phyloP scores from a whole-genome alignment of 2,329 filamentous ascomycete species.

The Trichophyton verrucosum region DNA sequence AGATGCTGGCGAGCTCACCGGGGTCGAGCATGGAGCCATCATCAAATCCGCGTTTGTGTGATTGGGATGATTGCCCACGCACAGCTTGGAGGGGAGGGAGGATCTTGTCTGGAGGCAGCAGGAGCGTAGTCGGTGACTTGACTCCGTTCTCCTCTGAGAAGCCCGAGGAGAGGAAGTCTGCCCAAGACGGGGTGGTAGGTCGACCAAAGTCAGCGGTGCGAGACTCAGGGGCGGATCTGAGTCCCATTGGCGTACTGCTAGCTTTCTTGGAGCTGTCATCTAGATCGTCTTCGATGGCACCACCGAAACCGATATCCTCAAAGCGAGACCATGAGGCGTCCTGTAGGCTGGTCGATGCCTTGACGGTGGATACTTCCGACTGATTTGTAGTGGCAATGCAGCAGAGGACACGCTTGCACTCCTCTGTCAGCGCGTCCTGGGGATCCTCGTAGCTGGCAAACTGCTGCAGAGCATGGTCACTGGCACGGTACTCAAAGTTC shows the following conservation, averaged over 20 bases:
- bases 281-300: conserved; percentile 52
- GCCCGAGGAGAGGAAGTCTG: conserved; percentile 88
- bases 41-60: conserved; percentile 61
- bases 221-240: conserved; percentile 49
- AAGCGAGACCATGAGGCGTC: conserved; percentile 96
- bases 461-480: conserved; percentile 68
- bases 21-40: conserved; percentile 61
- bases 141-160: conserved; percentile 67
- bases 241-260: conserved; percentile 35
- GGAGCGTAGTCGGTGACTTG: conserved; percentile 51
- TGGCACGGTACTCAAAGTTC: conserved; percentile 89
- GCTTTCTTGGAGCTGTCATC: conserved; percentile 22
- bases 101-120: conserved; percentile 84
- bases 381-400: conserved; percentile 83
- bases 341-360: conserved; percentile 58
- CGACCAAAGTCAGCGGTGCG: conserved; percentile 56
- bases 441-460: conserved; percentile 88
- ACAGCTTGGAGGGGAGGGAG: conserved; percentile 64
- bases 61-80: conserved; percentile 75
- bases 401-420: conserved; percentile 80
- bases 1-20: conserved; percentile 88
- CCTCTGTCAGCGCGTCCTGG: conserved; percentile 74
- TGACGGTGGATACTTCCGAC: conserved; percentile 58
- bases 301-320: conserved; percentile 84
- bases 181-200: conserved; percentile 95